Evolutionary conservation across 169 alveolate species (phyloP).

Genomic region (Ichthyophthirius multifiliis): DNA sequence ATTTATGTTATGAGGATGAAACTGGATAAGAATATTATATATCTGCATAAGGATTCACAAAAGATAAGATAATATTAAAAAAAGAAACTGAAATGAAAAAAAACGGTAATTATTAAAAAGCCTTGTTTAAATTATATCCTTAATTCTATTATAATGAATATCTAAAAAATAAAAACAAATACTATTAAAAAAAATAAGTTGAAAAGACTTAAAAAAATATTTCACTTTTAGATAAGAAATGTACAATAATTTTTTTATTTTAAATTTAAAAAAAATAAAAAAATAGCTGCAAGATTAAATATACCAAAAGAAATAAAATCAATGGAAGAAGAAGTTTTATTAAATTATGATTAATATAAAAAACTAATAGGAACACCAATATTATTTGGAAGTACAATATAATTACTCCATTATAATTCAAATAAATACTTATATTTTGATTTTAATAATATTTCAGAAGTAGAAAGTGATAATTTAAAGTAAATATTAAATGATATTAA

Average conservation of each 20-base stretch:
- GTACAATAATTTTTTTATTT: too few species aligned
- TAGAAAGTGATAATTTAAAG: conserved; percentile 10
- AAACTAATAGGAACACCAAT: conserved; percentile 25
- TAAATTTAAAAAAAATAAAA: too few species aligned
- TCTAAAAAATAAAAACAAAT: neutral
- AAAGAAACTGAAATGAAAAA: neutral
- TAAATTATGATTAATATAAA: conserved; percentile 20
- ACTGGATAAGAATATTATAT: neutral
- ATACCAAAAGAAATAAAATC: conserved; percentile 25
- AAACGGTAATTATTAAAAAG: neutral
- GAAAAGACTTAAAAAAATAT: neutral
- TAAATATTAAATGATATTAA: neutral
- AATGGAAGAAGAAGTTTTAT: conserved; percentile 18
- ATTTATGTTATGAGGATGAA: too few species aligned
- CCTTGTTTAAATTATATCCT: conserved; percentile 21
- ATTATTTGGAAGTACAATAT: conserved; percentile 7
- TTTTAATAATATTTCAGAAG: conserved; percentile 16
- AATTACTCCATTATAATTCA: conserved; percentile 12
- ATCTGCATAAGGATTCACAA: conserved; percentile 28
- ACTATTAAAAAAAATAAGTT: conserved; percentile 8
- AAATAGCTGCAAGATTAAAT: conserved; percentile 6
- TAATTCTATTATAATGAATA: conserved; percentile 14
- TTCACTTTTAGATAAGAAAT: conserved; percentile 9
- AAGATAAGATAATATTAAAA: conserved; percentile 14
- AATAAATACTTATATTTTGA: conserved; percentile 19